Evolutionary conservation across 2,329 filamentous ascomycete genomes (phyloP), one percentile per base, ranked within the genome.

Genomic region (Monilinia vaccinii-corymbosi): DNA sequence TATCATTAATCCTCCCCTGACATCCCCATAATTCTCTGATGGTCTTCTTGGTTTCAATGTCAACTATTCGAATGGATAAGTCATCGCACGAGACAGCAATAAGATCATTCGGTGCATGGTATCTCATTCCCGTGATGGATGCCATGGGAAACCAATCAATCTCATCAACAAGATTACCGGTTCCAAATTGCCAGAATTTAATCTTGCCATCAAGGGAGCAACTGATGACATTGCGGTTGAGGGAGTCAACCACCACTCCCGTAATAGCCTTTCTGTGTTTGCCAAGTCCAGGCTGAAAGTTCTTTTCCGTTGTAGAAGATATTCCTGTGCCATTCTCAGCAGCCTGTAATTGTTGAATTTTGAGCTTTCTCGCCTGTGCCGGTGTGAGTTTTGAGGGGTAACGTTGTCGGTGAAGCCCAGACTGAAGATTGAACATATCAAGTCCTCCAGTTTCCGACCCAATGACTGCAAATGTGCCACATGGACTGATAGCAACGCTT

Each of bases 171-270:
- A 97, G 79, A 48, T 84, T 81, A 9, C 93, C 94, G 0, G 88
- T 90, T n/a, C 85, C 74, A 64, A 99, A 96, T 65, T 96, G 89
- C 95, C 95, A 99, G 72, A 99, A 97, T 77, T 97, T 97, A 68
- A 97, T 81, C 73, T 88, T 96, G 36, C 94, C 94, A 73, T 99
- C 94, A 16, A 91, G 76, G 2, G 90, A 88, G 71, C 91, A 96
- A 62, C 91, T 96, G 47, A 97, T 84, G 53, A 97, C 79, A 21
- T 81, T 84, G 65, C 87, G 89, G 74, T 97, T 97, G 72, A 97
- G 79, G n/a, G 85, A 86, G 75, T 99, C 93, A 18, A 97, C 84
- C 28, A 90, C 81, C 45, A 99, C 77, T 1, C 94, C 95, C 1
- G 93, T 96, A 6, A 99, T 84, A 2, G 89, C 80, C 68, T 87